Conservation (phyloP, 1,284 basidiomycete species). For the Leucoagaricus sp. region DNA sequence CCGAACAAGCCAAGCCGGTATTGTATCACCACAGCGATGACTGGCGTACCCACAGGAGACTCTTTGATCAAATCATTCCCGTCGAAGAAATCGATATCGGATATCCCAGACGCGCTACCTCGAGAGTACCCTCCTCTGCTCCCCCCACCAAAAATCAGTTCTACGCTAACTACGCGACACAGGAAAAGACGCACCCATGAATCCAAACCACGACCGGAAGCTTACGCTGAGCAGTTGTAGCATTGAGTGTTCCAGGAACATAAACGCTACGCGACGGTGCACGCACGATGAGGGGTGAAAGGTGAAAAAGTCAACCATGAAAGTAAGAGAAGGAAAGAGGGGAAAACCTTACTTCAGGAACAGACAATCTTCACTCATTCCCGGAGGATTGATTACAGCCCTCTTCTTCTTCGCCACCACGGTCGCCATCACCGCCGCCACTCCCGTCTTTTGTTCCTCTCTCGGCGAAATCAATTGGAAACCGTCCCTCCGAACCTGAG, state of each 20-base stretch:
- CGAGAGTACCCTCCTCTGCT: constrained; percentile 28
- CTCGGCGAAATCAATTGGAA: neutral
- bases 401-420: too few species aligned
- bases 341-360: neutral
- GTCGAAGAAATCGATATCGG: constrained; percentile 4
- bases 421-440: too few species aligned
- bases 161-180: constrained; percentile 8
- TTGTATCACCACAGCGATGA: constrained; percentile 37
- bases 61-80: constrained; percentile 27
- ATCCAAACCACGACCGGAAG: constrained; percentile 40
- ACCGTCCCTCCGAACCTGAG: neutral
- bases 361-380: neutral
- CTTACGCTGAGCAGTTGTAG: neutral
- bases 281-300: neutral
- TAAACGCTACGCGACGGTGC: constrained; percentile 21
- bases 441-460: too few species aligned
- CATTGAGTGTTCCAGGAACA: constrained; percentile 17
- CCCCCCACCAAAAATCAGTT: neutral
- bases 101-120: constrained; percentile 28
- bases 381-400: neutral
- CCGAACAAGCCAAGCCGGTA: constrained; percentile 42
- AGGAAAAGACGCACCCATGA: constrained; percentile 31
- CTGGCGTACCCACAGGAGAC: constrained; percentile 14
- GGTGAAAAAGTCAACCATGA: neutral
- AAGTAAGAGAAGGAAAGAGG: neutral